Evolutionary conservation across 345 rosid species (phyloP).

Genomic region (Durio zibethinus): DNA sequence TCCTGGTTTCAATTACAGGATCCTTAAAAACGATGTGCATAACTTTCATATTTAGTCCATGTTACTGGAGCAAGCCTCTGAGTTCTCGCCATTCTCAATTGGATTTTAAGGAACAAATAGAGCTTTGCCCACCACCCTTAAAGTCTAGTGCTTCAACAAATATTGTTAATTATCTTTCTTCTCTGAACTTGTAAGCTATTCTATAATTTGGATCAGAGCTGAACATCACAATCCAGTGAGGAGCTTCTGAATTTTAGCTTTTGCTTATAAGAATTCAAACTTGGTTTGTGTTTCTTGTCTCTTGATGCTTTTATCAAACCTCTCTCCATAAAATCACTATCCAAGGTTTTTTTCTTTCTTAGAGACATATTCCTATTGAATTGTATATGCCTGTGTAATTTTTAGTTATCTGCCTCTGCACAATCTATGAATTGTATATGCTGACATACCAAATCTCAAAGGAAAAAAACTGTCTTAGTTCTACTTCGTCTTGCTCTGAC

Average conservation of each 20-base stretch:
- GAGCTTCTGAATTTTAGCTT: background rate
- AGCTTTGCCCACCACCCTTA: background rate
- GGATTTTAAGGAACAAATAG: background rate
- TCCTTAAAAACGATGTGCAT: slow-evolving; percentile 50
- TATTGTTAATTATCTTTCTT: slow-evolving; percentile 2
- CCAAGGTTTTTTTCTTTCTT: background rate
- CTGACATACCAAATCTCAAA: background rate
- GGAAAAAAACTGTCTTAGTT: background rate
- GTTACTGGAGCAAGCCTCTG: background rate
- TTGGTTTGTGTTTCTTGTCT: background rate
- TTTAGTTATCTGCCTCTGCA: background rate
- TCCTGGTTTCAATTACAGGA: slow-evolving; percentile 54
- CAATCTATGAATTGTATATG: background rate
- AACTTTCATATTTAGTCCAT: slow-evolving; percentile 21
- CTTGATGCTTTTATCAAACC: background rate
- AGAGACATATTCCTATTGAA: too few species aligned
- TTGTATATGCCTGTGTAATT: background rate
- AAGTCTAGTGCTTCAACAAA: slow-evolving; percentile 2
- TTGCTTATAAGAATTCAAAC: background rate
- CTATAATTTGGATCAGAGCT: background rate
- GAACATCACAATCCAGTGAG: background rate
- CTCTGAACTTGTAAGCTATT: background rate
- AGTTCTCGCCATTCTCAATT: background rate
- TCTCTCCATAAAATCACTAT: background rate
- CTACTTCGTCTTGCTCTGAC: background rate